These are phyloP conservation scores for Phytophthora idaei DNA, from an alignment of 352 stramenopile genomes.

Conservation along the genomic window DNA sequence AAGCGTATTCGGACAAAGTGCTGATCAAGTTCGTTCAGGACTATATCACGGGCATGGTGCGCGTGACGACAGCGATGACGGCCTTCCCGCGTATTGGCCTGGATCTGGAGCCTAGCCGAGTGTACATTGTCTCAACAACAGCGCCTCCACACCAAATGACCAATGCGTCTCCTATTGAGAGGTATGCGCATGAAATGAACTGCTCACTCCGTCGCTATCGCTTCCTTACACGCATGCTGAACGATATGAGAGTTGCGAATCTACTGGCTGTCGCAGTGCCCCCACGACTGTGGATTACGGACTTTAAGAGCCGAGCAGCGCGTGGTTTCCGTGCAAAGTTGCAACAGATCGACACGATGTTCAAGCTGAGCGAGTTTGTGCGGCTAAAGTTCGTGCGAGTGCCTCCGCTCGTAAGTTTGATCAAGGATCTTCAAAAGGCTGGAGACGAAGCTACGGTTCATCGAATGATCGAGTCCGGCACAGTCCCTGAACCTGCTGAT, in stretches of 20 bases:
- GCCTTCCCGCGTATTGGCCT: conserved; percentile 37
- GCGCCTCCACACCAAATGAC: conserved; percentile 11
- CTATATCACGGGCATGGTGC: conserved; percentile 57
- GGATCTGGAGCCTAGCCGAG: conserved; percentile 32
- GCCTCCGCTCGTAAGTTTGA: conserved; percentile 37
- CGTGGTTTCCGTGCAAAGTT: conserved; percentile 53
- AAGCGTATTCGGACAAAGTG: conserved; percentile 47
- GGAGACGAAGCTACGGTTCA: conserved; percentile 35
- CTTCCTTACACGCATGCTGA: conserved; percentile 51
- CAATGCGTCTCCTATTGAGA: conserved; percentile 45
- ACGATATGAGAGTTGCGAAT: conserved; percentile 48
- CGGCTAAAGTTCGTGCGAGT: conserved; percentile 39
- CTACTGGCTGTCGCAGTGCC: conserved; percentile 33
- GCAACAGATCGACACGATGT: conserved; percentile 79
- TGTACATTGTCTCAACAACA: conserved; percentile 36
- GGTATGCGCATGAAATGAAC: conserved; percentile 42
- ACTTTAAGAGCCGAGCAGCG: conserved; percentile 40
- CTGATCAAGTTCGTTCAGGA: conserved; percentile 55
- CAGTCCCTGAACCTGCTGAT: conserved; percentile 27
- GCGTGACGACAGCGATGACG: conserved; percentile 42
- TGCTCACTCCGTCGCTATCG: conserved; percentile 43
- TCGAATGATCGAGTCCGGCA: conserved; percentile 42
- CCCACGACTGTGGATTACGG: conserved; percentile 37
- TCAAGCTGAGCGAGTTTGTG: conserved; percentile 48
- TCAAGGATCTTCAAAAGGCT: conserved; percentile 53